phyloP scores from a whole-genome alignment of 495 filamentous ascomycete species.

The Talaromyces trachyspermus region DNA sequence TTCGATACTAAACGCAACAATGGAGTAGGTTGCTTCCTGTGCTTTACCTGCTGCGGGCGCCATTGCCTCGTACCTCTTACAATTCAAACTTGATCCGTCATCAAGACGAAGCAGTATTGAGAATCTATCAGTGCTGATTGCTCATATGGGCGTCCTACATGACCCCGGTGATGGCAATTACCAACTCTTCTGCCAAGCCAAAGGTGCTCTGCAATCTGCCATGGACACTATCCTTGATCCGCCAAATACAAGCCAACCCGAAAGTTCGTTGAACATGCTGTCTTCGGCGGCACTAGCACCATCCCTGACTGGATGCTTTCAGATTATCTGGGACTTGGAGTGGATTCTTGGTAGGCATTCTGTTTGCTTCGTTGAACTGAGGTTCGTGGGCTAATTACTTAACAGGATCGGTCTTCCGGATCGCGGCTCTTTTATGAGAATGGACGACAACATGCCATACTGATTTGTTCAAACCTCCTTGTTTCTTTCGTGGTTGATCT shows the following conservation, averaged over 20 bases:
- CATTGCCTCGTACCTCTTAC: constrained; percentile 7
- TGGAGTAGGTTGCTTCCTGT: constrained; percentile 3
- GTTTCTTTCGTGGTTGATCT: too few relatives aligned
- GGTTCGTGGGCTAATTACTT: not conserved
- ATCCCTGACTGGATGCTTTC: constrained; percentile 5
- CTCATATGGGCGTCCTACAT: constrained; percentile 8
- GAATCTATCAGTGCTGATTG: constrained; percentile 8
- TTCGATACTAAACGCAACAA: not conserved
- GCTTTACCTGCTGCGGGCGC: constrained; percentile 5
- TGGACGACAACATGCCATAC: constrained; percentile 9
- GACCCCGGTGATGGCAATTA: constrained; percentile 8
- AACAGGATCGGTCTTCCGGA: constrained; percentile 10
- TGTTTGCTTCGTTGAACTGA: not conserved
- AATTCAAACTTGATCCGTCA: constrained; percentile 6
- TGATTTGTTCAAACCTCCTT: too few relatives aligned
- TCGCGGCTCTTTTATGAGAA: constrained; percentile 8
- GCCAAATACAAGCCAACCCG: not conserved
- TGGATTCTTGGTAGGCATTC: constrained; percentile 5
- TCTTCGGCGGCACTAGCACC: not conserved
- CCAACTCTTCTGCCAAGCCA: constrained; percentile 7
- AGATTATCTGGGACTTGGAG: constrained; percentile 5
- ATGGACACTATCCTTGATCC: constrained; percentile 9
- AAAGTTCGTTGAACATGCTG: constrained; percentile 3
- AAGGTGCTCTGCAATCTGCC: constrained; percentile 7
- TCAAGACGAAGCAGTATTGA: constrained; percentile 5